Percentiles rank a stretch among this genome's conserved stretches.
These are phyloP conservation scores for Astrothelium macrocarpum DNA, from an alignment of 495 filamentous ascomycete genomes.

Conservation along the genomic window DNA sequence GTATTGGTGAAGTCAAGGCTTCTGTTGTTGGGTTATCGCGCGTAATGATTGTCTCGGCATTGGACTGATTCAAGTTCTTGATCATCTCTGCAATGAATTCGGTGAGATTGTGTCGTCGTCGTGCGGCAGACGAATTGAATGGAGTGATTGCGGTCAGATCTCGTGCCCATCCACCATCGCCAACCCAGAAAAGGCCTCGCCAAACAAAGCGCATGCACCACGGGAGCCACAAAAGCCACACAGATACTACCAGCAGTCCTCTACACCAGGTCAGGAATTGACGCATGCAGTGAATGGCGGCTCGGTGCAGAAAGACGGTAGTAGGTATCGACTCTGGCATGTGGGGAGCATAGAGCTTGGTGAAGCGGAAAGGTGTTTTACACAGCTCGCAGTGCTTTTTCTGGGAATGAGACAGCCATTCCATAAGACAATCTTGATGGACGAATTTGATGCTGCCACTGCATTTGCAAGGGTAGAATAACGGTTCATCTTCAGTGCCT, in stretches of 20 bases:
- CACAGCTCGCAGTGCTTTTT: slow-evolving; percentile 99
- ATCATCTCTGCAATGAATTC: neutral
- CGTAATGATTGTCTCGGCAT: neutral
- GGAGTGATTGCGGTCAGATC: slow-evolving; percentile 14
- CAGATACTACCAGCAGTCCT: slow-evolving; percentile 64
- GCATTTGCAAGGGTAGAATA: slow-evolving; percentile 98
- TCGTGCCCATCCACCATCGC: slow-evolving; percentile 75
- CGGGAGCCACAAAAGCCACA: slow-evolving; percentile 83
- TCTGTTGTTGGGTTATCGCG: neutral
- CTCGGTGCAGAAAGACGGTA: slow-evolving; percentile 67
- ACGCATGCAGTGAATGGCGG: slow-evolving; percentile 57
- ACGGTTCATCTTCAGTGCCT: slow-evolving; percentile 67
- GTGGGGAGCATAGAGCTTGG: slow-evolving; percentile 85
- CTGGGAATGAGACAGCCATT: slow-evolving; percentile 95
- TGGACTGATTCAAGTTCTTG: neutral
- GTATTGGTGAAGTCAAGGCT: neutral
- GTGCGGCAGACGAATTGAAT: neutral
- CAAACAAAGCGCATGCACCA: slow-evolving; percentile 87
- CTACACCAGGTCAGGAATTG: slow-evolving; percentile 68
- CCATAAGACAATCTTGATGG: slow-evolving; percentile 94
- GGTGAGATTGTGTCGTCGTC: neutral
- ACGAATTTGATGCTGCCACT: slow-evolving; percentile 97
- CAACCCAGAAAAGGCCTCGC: slow-evolving; percentile 89
- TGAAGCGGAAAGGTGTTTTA: slow-evolving; percentile 96
- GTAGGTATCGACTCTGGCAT: slow-evolving; percentile 80